Conservation (phyloP, 1,284 basidiomycete genomes). For the Tylopilus sp. region DNA sequence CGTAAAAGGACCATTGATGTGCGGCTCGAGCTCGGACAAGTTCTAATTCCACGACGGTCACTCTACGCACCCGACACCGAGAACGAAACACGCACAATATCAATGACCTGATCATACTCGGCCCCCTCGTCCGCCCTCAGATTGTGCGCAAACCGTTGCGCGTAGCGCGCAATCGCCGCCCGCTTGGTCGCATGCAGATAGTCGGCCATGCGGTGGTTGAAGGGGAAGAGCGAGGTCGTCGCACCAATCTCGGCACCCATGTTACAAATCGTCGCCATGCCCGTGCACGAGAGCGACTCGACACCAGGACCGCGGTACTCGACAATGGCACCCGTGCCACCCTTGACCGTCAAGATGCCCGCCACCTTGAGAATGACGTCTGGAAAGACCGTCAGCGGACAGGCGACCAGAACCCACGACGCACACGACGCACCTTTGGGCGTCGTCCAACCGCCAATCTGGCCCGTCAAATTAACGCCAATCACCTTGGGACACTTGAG, state of each 20-base stretch:
- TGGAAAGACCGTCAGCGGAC: conserved; percentile 30
- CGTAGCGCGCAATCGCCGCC: conserved; percentile 85
- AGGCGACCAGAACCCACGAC: not conserved
- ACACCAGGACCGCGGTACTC: conserved; percentile 95
- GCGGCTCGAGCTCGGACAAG: conserved; percentile 95
- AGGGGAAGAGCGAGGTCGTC: conserved; percentile 98
- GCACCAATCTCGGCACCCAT: conserved; percentile 99
- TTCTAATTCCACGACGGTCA: conserved; percentile 51
- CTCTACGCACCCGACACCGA: not conserved
- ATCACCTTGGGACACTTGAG: conserved; percentile 99
- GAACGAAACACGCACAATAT: conserved; percentile 69
- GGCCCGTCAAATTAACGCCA: conserved; percentile 95
- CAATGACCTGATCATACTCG: conserved; percentile 93
- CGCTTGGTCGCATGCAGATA: conserved; percentile 96
- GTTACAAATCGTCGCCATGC: conserved; percentile 99
- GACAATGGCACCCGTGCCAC: conserved; percentile 95
- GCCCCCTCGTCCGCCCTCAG: conserved; percentile 85
- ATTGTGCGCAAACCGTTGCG: conserved; percentile 89
- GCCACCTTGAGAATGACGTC: conserved; percentile 98
- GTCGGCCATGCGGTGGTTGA: conserved; percentile 91
- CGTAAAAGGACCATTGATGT: conserved; percentile 99
- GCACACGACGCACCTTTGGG: too few relatives aligned
- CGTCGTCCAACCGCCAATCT: conserved; percentile 96
- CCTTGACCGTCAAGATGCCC: conserved; percentile 96
- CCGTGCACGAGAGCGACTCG: conserved; percentile 94